Evolutionary conservation across 202 grass and related monocot species (phyloP).

Genomic region (Alloteropsis angusta): DNA sequence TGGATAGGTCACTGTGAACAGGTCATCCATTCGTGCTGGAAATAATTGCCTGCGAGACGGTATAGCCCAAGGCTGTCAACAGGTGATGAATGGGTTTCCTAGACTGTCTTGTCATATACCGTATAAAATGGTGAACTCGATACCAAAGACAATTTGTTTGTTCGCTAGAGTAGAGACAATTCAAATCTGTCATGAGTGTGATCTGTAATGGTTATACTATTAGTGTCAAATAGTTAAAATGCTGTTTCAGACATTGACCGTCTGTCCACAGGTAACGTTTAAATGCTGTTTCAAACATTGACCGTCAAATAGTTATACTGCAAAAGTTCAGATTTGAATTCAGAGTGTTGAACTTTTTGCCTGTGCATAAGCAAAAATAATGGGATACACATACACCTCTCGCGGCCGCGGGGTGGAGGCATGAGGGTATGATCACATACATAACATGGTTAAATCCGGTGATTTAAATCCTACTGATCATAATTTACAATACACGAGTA

Average conservation of each 20-base stretch:
- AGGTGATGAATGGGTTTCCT: background rate
- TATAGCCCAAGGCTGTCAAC: conserved; percentile 13
- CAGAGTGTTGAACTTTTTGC: too few relatives aligned
- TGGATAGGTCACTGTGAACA: conserved; percentile 37
- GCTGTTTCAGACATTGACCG: background rate
- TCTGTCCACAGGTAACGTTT: background rate
- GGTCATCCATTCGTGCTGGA: conserved; percentile 19
- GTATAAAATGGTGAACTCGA: background rate
- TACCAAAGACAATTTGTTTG: background rate
- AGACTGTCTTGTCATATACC: conserved; percentile 13
- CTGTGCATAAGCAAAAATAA: too few relatives aligned
- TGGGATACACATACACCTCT: too few relatives aligned
- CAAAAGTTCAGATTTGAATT: too few relatives aligned
- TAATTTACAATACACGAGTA: too few relatives aligned
- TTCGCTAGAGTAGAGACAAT: background rate
- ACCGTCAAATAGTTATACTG: background rate
- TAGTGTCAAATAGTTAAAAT: background rate
- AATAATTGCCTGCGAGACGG: conserved; percentile 17
- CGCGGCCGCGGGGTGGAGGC: too few relatives aligned
- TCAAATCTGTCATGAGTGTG: background rate
- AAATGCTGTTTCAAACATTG: background rate
- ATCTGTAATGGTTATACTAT: background rate
- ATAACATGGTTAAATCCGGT: too few relatives aligned
- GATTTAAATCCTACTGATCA: too few relatives aligned
- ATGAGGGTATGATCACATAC: too few relatives aligned